Percentiles rank a stretch among this genome's conserved stretches.
phyloP scores from a whole-genome alignment of 139 green algal genomes.

The Gonium pectorale region DNA sequence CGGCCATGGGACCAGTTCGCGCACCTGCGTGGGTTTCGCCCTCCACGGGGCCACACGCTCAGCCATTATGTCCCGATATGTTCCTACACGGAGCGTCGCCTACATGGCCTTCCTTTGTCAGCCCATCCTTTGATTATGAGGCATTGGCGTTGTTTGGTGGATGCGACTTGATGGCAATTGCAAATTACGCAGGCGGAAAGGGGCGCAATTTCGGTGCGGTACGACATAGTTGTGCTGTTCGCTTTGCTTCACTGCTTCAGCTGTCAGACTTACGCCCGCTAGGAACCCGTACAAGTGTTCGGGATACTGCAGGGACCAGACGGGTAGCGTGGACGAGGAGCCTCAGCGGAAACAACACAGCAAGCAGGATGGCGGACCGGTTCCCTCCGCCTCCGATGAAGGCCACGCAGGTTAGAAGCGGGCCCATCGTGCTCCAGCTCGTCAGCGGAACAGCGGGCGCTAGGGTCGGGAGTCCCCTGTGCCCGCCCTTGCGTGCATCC shows the following conservation, averaged over 20 bases:
- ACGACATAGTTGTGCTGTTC: neutral
- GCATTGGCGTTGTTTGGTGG: neutral
- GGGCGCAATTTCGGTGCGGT: neutral
- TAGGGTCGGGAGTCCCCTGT: too few species aligned
- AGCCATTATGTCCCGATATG: neutral
- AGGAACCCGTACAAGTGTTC: too few species aligned
- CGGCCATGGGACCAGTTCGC: too few species aligned
- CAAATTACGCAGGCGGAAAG: neutral
- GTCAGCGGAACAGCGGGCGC: too few species aligned
- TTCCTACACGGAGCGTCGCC: neutral
- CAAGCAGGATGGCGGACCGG: constrained; percentile 23
- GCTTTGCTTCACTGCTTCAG: neutral
- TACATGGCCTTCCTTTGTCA: neutral
- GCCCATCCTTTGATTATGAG: too few species aligned
- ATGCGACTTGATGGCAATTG: neutral
- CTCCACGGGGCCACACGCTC: constrained; percentile 19
- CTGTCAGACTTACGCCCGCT: neutral
- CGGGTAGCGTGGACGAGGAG: neutral
- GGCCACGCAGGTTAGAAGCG: constrained; percentile 54
- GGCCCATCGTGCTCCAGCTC: neutral
- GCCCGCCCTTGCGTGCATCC: neutral
- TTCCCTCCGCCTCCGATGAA: constrained; percentile 63
- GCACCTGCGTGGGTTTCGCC: constrained; percentile 37
- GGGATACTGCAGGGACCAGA: neutral
- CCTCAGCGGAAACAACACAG: neutral